Base-by-base conservation (phyloP, 495 filamentous ascomycete genomes). In the Hypoxylon crocopeplum region DNA sequence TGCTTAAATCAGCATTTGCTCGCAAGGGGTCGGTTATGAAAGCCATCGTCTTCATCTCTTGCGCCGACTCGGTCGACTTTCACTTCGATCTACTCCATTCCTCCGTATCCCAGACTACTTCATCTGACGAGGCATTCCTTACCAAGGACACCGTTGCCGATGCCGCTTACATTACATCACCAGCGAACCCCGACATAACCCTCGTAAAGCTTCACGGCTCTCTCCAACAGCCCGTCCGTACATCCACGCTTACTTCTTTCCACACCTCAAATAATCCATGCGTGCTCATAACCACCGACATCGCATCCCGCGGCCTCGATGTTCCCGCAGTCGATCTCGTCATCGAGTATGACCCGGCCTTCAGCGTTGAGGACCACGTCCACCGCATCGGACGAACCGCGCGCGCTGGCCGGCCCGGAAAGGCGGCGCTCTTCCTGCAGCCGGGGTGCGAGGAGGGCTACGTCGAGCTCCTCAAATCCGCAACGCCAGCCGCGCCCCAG, bases 321-420 rank as follows among this genome's bases (percentile, higher is more conserved):
- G 79, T 98, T 2, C 92, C 93, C 1, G 93, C 96, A 37, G 88
- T 98, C 32, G 94, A 98, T 64, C 81, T 96, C 13, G 89, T 97
- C 24, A 82, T 98, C 52, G 93, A 98, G 69, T 97, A 94, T 70
- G 94, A 97, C 67, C 92, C 94, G 0, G 88, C 94, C 3, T 97
- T 97, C 75, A 89, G 87, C 64, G 82, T 88, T 2, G 87, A 92
- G 45, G 94, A 98, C 61, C 94, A 98, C 70, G 78, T 96, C 2
- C 94, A 98, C 68, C 88, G 94, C 37, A 89, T 98, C 56, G 94
- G 94, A 34, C 90, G 94, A 68, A 98, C 94, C 13, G 94, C 94
- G 6, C 88, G 94, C 77, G 88, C 95, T 0, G 94, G 94, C 15
- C 89, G 89, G 2, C 81, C 91, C 36, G 94, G 94, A n/a, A 86